Percentiles rank a stretch among this genome's conserved stretches.
Evolutionary conservation across 129 eudicot species (phyloP).

Genomic region (Solidago caesia): DNA sequence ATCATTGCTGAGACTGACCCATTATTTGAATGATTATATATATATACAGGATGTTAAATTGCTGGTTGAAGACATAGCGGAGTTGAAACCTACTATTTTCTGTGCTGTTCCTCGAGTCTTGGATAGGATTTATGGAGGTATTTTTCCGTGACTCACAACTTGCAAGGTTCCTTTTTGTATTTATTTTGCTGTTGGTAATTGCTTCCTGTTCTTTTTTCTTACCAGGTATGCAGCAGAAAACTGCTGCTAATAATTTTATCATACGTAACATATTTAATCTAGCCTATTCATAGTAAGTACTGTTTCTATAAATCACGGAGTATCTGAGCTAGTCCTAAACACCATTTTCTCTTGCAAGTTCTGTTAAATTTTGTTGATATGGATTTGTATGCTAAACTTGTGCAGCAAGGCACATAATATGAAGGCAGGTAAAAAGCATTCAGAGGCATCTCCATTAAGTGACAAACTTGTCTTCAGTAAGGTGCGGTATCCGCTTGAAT

Average conservation of each 20-base stretch:
- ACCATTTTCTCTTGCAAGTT: not conserved
- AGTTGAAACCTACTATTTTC: slow-evolving; percentile 87
- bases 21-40: not conserved
- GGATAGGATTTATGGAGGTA: slow-evolving; percentile 86
- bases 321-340: not conserved
- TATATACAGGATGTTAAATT: slow-evolving; percentile 76
- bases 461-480: slow-evolving; percentile 87
- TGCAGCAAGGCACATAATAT: slow-evolving; percentile 71
- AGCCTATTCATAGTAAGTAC: slow-evolving; percentile 70
- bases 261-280: slow-evolving; percentile 61
- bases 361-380: not conserved
- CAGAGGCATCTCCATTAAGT: slow-evolving; percentile 78
- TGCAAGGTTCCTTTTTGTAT: not conserved
- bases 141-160: slow-evolving; percentile 2
- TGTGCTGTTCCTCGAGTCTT: slow-evolving; percentile 98
- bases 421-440: slow-evolving; percentile 69
- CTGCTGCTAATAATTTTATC: slow-evolving; percentile 68
- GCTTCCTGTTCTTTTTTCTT: not conserved
- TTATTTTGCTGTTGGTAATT: slow-evolving; percentile 13
- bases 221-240: slow-evolving; percentile 81
- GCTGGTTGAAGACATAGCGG: slow-evolving; percentile 80
- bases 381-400: slow-evolving; percentile 15
- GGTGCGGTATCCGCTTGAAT: slow-evolving; percentile 33
- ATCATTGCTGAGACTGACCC: not conserved
- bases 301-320: not conserved